Conservation (phyloP, 2,329 filamentous ascomycete species). For the Didymella arachidicola region DNA sequence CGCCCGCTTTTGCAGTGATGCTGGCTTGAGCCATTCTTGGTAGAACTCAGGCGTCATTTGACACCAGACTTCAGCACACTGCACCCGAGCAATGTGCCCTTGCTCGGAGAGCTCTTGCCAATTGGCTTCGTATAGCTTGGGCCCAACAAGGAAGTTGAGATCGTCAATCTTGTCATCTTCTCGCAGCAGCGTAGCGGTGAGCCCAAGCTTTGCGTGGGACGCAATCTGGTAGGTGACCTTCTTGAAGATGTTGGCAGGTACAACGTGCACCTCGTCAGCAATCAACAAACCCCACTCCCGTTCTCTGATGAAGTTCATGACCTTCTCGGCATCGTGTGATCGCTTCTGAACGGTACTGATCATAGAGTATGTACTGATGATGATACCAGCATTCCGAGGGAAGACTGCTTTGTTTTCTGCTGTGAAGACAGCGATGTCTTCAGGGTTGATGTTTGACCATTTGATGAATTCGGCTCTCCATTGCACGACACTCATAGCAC, state of each 20-base stretch:
- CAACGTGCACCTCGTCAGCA: slow-evolving; percentile 96
- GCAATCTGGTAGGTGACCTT: slow-evolving; percentile 93
- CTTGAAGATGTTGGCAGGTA: slow-evolving; percentile 94
- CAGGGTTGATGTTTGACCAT: slow-evolving; percentile 97
- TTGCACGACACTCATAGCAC: slow-evolving; percentile 96
- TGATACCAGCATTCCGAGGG: slow-evolving; percentile 88
- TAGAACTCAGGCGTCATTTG: slow-evolving; percentile 99
- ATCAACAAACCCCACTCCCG: slow-evolving; percentile 98
- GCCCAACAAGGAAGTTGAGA: slow-evolving; percentile 95
- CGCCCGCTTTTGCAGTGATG: slow-evolving; percentile 69
- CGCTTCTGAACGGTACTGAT: slow-evolving; percentile 89
- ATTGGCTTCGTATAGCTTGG: slow-evolving; percentile 97
- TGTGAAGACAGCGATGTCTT: slow-evolving; percentile 94
- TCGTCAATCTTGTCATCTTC: slow-evolving; percentile 99
- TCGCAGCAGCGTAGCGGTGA: slow-evolving; percentile 91
- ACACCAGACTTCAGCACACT: slow-evolving; percentile 99
- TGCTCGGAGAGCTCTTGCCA: slow-evolving; percentile 99
- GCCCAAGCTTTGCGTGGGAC: slow-evolving; percentile 90
- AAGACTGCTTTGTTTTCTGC: slow-evolving; percentile 90
- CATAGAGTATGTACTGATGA: slow-evolving; percentile 98
- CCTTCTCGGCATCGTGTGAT: slow-evolving; percentile 92
- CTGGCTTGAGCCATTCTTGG: slow-evolving; percentile 80
- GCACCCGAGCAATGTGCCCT: slow-evolving; percentile 94
- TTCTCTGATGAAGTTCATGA: slow-evolving; percentile 91
- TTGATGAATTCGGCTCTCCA: slow-evolving; percentile 97